Percentiles rank a stretch among this genome's conserved stretches.
Conservation (phyloP, 75 land plant species). For the Isoetes taiwanensis region DNA sequence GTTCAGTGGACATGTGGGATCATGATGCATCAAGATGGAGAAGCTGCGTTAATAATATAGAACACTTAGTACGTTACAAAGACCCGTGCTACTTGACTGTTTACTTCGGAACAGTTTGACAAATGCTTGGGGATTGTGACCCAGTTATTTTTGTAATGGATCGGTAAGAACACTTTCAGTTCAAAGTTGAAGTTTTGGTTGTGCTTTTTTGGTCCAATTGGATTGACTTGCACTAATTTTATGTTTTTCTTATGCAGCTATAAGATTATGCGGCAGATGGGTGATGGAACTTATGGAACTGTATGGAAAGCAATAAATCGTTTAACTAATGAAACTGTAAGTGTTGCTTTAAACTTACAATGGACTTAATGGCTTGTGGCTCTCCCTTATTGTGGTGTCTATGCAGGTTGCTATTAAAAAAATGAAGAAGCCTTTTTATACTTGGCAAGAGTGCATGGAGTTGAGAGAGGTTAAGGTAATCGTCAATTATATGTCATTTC, state of each 20-base stretch:
- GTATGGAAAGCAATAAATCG: constrained; percentile 90
- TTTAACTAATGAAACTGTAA: constrained; percentile 72
- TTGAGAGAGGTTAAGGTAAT: constrained; percentile 94
- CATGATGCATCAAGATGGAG: constrained; percentile 1
- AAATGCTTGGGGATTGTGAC: constrained; percentile 2
- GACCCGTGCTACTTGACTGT: neutral
- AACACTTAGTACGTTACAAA: neutral
- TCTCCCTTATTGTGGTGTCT: neutral
- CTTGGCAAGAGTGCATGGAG: constrained; percentile 97
- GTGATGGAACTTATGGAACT: constrained; percentile 95
- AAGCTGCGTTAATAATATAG: constrained; percentile 10
- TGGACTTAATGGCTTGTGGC: neutral
- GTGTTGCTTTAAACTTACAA: constrained; percentile 4
- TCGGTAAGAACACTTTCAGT: neutral
- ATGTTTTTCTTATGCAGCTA: constrained; percentile 37
- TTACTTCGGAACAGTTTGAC: neutral
- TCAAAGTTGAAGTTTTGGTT: neutral
- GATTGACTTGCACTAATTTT: neutral
- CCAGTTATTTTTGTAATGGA: constrained; percentile 8
- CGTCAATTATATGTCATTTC: neutral
- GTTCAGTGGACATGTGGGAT: constrained; percentile 8
- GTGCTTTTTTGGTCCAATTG: neutral
- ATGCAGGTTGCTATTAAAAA: constrained; percentile 86
- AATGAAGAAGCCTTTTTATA: constrained; percentile 85
- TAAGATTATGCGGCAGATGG: constrained; percentile 81